Evolutionary conservation across 306 rosid species (phyloP), one percentile per base, ranked within the genome.

Genomic region (Dryas octopetala): DNA sequence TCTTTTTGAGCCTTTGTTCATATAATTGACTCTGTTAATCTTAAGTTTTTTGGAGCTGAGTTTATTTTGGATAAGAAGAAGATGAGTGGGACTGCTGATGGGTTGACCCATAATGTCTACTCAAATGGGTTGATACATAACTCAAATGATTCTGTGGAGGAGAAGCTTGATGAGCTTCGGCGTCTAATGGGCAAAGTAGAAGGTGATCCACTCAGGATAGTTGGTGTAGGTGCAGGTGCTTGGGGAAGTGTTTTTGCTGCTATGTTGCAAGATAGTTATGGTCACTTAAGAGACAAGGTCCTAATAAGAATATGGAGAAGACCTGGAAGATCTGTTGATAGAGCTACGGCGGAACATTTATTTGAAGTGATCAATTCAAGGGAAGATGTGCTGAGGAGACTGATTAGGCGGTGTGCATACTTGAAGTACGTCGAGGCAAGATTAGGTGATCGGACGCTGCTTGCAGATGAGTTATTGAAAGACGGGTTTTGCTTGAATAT

Each of bases 211-310:
- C 77, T 94, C 60, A 82, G 89, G 85, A 94, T 94, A 66, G 98
- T 91, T 72, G 91, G 97, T 54, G 91, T 91, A 3, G 98, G 98
- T 57, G 98, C 97, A 19, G 98, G 98, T 67, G 98, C 98, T 75
- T 94, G 98, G 98, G 98, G 98, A 46, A 91, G 98, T 75, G 98
- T 94, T 8, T 94, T 94, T 79, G 84, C 79, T 48, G 94, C 97
- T 73, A 87, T 91, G 97, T 74, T 94, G 81, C 98, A 91, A 51
- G 96, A 94, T 15, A 83, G 84, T 74, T 94, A 91, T 75, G 96
- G 97, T 68, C 83, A 83, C 65, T 80, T 94, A 47, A 86, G 98
- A 81, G 93, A 91, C 0, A 90, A 94, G 78, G 87, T 85, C 74
- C 76, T 80, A 41, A 83, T 90, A 40, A 87, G 98, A 88, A 91